Percentiles rank a stretch among this genome's conserved stretches.
Evolutionary conservation across 805 yeast species (phyloP).

Genomic region (Saccharomycopsis olivae): DNA sequence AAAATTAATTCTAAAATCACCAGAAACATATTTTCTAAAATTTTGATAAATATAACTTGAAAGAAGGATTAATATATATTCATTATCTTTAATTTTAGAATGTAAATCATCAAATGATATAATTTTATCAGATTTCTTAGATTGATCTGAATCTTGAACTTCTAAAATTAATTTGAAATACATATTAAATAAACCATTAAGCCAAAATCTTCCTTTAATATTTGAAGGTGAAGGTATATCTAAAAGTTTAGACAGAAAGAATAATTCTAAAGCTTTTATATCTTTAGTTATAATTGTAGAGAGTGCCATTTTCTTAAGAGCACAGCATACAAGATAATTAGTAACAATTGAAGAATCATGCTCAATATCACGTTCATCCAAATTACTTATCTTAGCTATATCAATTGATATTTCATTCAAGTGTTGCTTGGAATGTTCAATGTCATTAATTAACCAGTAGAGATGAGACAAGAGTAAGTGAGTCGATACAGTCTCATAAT

Average conservation of each 20-base stretch:
- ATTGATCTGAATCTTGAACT: not conserved
- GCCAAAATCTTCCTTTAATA: slow-evolving; percentile 13
- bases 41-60: slow-evolving; percentile 6
- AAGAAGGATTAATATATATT: slow-evolving; percentile 5
- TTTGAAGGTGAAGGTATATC: slow-evolving; percentile 11
- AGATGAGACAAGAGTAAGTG: slow-evolving; percentile 7
- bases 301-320: slow-evolving; percentile 5
- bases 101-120: slow-evolving; percentile 1
- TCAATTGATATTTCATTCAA: slow-evolving; percentile 5
- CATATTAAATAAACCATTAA: slow-evolving; percentile 4
- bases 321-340: slow-evolving; percentile 7
- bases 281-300: not conserved
- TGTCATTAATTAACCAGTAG: slow-evolving; percentile 5
- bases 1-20: slow-evolving; percentile 3
- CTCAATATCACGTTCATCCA: not conserved
- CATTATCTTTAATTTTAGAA: slow-evolving; percentile 2
- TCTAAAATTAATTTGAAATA: slow-evolving; percentile 2
- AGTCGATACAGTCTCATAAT: slow-evolving; percentile 2
- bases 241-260: slow-evolving; percentile 1
- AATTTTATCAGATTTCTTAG: not conserved
- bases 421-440: not conserved
- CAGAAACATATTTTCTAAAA: not conserved
- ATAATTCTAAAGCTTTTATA: not conserved
- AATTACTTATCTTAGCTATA: slow-evolving; percentile 3
- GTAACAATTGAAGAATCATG: not conserved